phyloP scores from a whole-genome alignment of 1,284 basidiomycete genomes.

The Trametes sp. region DNA sequence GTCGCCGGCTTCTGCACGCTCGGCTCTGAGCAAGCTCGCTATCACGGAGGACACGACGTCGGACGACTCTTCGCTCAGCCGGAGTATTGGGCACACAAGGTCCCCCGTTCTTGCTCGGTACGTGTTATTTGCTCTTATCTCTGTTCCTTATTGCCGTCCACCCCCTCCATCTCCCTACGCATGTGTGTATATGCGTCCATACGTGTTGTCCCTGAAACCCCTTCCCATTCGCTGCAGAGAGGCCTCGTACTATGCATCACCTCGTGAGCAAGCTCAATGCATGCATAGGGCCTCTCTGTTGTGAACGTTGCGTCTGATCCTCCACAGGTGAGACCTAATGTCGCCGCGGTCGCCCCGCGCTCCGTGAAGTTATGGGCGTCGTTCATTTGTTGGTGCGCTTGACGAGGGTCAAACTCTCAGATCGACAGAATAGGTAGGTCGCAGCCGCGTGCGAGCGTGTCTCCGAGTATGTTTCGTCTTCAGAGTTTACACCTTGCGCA shows the following conservation, averaged over 20 bases:
- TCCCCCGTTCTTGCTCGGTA: slow-evolving; percentile 41
- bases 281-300: not conserved
- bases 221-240: not conserved
- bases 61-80: slow-evolving; percentile 26
- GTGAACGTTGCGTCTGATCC: too few relatives aligned
- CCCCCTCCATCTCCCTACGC: not conserved
- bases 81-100: slow-evolving; percentile 36
- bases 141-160: not conserved
- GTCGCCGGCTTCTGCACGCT: not conserved
- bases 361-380: too few relatives aligned
- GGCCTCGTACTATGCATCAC: too few relatives aligned
- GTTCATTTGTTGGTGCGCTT: too few relatives aligned
- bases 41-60: slow-evolving; percentile 18
- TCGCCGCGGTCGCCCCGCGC: too few relatives aligned
- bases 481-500: too few relatives aligned
- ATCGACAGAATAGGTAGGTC: slow-evolving; percentile 15
- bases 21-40: slow-evolving; percentile 20
- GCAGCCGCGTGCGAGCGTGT: too few relatives aligned
- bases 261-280: not conserved
- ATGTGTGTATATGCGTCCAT: not conserved
- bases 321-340: too few relatives aligned
- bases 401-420: too few relatives aligned
- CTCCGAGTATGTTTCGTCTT: too few relatives aligned
- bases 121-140: slow-evolving; percentile 20
- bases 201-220: not conserved